Conservation (phyloP, 2,329 filamentous ascomycete genomes). For the Beauveria caledonica region DNA sequence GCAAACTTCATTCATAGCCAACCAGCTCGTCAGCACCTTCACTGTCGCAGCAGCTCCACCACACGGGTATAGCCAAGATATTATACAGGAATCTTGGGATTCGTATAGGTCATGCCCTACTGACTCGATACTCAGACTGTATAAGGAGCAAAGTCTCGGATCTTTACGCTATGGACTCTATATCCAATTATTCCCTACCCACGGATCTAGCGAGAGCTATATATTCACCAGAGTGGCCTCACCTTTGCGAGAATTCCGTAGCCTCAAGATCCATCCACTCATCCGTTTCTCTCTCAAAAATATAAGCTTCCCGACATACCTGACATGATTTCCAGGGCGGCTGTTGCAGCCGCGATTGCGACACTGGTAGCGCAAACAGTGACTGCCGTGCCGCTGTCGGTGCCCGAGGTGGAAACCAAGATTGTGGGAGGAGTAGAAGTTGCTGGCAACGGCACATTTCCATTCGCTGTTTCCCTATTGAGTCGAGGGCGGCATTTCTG, state of each 20-base stretch:
- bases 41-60: background rate
- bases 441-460: background rate
- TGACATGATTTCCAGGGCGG: background rate
- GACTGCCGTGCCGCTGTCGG: background rate
- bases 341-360: background rate
- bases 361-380: background rate
- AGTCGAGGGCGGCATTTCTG: background rate
- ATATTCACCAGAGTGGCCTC: background rate
- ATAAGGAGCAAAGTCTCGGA: background rate
- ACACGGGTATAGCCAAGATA: background rate
- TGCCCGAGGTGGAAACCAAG: background rate
- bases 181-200: background rate
- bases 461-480: background rate
- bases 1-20: background rate
- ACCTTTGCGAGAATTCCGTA: background rate
- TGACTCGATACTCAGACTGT: background rate
- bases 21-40: background rate
- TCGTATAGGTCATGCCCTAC: background rate
- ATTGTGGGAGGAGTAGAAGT: background rate
- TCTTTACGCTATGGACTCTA: background rate
- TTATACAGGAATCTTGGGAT: background rate
- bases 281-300: background rate
- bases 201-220: background rate
- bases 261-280: background rate
- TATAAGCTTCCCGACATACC: background rate